Percentiles rank a stretch among this genome's conserved stretches.
phyloP scores from a whole-genome alignment of 2,329 filamentous ascomycete species.

The Penicillium sclerotigenum region DNA sequence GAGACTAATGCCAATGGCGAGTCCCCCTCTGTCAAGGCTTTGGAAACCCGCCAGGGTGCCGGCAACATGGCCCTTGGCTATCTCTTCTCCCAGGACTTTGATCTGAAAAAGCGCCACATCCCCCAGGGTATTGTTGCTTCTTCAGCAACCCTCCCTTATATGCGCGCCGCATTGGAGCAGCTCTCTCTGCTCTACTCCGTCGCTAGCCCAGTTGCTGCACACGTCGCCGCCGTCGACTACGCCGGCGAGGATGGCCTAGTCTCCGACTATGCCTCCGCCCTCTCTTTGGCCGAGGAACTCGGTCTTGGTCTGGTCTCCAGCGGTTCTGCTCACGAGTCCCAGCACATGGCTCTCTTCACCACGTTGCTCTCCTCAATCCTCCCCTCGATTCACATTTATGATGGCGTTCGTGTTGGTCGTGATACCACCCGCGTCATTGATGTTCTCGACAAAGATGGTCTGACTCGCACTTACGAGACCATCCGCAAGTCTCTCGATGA shows the following conservation, averaged over 20 bases:
- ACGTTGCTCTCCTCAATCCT: slow-evolving; percentile 74
- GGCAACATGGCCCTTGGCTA: slow-evolving; percentile 91
- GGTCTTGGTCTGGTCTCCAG: slow-evolving; percentile 83
- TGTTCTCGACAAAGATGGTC: slow-evolving; percentile 67
- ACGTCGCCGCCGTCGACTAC: slow-evolving; percentile 90
- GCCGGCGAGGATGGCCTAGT: slow-evolving; percentile 68
- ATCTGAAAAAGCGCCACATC: slow-evolving; percentile 82
- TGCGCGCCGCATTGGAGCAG: slow-evolving; percentile 85
- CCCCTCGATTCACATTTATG: slow-evolving; percentile 84
- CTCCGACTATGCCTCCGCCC: slow-evolving; percentile 77
- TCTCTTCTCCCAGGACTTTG: slow-evolving; percentile 96
- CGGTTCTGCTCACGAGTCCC: slow-evolving; percentile 81
- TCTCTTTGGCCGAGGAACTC: slow-evolving; percentile 82
- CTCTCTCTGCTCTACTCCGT: slow-evolving; percentile 87
- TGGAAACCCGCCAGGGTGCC: slow-evolving; percentile 85
- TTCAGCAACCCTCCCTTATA: slow-evolving; percentile 73
- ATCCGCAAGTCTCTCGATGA: slow-evolving; percentile 61
- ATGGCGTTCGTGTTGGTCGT: slow-evolving; percentile 76
- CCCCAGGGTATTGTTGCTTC: slow-evolving; percentile 89
- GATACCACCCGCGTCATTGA: slow-evolving; percentile 82
- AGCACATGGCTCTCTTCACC: slow-evolving; percentile 91
- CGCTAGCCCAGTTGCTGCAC: slow-evolving; percentile 87
- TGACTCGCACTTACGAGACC: slow-evolving; percentile 66
- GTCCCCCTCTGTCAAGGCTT: slow-evolving; percentile 69
- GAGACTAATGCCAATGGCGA: slow-evolving; percentile 81